These are phyloP conservation scores for Bathelium albidoporum DNA, from an alignment of 495 filamentous ascomycete genomes.

Conservation along the genomic window DNA sequence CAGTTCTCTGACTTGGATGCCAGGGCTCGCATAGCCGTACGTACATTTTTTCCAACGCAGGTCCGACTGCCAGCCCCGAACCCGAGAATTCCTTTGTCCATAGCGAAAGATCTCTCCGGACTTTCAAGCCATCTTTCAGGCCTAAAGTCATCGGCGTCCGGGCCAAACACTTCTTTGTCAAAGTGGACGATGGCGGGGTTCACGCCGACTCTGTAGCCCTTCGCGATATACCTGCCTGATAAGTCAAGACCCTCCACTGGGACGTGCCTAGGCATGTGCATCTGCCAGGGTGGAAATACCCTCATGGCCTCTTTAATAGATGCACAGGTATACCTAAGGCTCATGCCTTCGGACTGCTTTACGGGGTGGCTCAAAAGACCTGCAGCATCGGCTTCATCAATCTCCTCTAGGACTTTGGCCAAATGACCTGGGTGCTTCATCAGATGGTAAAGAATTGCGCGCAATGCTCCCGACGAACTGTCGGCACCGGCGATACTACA, in stretches of 20 bases:
- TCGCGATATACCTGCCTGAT: slow-evolving; percentile 19
- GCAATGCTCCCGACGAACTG: slow-evolving; percentile 25
- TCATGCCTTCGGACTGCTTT: slow-evolving; percentile 16
- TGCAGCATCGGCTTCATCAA: slow-evolving; percentile 9
- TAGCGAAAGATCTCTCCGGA: not conserved
- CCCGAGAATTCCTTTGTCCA: slow-evolving; percentile 1
- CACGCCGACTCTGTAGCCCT: slow-evolving; percentile 19
- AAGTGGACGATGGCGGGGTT: slow-evolving; percentile 27
- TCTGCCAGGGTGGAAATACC: slow-evolving; percentile 27
- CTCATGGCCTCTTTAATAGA: slow-evolving; percentile 26
- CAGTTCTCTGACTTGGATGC: not conserved
- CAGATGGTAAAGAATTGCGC: slow-evolving; percentile 27
- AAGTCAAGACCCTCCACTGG: slow-evolving; percentile 20
- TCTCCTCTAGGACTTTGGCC: slow-evolving; percentile 22
- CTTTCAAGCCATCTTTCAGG: slow-evolving; percentile 20
- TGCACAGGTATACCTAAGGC: slow-evolving; percentile 26
- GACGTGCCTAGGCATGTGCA: slow-evolving; percentile 20
- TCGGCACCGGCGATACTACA: slow-evolving; percentile 28
- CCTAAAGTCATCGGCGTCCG: slow-evolving; percentile 21
- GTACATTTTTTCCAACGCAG: not conserved
- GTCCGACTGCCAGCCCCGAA: slow-evolving; percentile 5
- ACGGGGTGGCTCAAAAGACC: slow-evolving; percentile 17
- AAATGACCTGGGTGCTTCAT: slow-evolving; percentile 22
- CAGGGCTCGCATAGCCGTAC: not conserved
- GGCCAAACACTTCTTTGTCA: slow-evolving; percentile 20